phyloP scores from a whole-genome alignment of 2,329 filamentous ascomycete species.

The Cytospora schulzeri region DNA sequence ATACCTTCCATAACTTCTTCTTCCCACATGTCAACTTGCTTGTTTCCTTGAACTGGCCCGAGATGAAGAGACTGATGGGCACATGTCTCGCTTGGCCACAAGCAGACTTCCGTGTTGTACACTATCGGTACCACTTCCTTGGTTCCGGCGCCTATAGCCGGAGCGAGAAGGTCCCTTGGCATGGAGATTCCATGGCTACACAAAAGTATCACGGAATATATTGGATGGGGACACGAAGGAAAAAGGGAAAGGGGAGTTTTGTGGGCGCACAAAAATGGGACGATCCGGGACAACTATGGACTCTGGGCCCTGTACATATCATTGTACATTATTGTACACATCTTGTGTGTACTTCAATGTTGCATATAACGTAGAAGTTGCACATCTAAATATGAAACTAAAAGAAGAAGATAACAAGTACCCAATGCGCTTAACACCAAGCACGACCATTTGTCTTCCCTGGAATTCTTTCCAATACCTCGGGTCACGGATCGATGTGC shows the following conservation, averaged over 20 bases:
- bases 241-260: conserved; percentile 7
- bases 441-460: neutral
- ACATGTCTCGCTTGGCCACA: neutral
- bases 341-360: too few relatives aligned
- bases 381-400: neutral
- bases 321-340: too few relatives aligned
- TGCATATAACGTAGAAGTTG: neutral
- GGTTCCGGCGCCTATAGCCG: neutral
- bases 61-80: neutral
- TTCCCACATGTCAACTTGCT: neutral
- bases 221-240: neutral
- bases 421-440: neutral
- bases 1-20: neutral
- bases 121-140: conserved; percentile 10
- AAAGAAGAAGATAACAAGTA: too few relatives aligned
- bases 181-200: conserved; percentile 11
- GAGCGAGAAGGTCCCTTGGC: conserved; percentile 3
- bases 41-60: neutral
- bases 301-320: neutral
- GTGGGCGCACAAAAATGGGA: neutral
- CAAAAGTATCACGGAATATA: conserved; percentile 9
- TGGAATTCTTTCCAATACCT: neutral
- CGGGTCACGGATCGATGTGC: neutral
- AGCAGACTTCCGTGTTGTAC: conserved; percentile 16
- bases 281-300: neutral